phyloP scores from a whole-genome alignment of 176 grass and related monocot genomes.

The Hordeum marinum region DNA sequence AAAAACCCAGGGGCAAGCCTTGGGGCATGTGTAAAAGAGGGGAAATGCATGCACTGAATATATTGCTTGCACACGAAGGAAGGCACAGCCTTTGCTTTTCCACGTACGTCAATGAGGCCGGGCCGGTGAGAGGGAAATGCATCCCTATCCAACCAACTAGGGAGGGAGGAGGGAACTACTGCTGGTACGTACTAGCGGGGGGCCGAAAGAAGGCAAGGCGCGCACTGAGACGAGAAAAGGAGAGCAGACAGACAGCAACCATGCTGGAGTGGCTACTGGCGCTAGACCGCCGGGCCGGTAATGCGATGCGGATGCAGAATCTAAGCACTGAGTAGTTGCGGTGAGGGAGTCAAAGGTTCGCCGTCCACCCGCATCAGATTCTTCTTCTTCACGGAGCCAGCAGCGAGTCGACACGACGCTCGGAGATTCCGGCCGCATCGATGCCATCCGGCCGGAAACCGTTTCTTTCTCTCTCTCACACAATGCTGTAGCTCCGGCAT shows the following conservation, averaged over 20 bases:
- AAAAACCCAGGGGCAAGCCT: neutral
- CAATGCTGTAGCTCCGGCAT: slow-evolving; percentile 4
- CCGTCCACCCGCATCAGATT: slow-evolving; percentile 17
- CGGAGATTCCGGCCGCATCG: slow-evolving; percentile 3
- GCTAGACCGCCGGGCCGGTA: neutral
- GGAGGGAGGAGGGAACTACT: neutral
- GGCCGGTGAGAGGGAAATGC: slow-evolving; percentile 32
- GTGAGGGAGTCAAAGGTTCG: slow-evolving; percentile 8
- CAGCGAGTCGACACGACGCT: slow-evolving; percentile 5
- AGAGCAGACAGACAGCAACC: neutral
- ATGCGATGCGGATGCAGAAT: slow-evolving; percentile 32
- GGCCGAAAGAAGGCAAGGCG: neutral
- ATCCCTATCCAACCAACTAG: slow-evolving; percentile 32
- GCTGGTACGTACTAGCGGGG: too few relatives aligned
- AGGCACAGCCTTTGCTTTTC: slow-evolving; percentile 40
- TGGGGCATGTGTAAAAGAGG: neutral
- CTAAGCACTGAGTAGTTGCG: neutral
- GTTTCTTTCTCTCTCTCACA: neutral
- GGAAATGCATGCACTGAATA: neutral
- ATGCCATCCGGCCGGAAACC: neutral
- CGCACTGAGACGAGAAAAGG: neutral
- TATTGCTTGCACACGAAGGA: slow-evolving; percentile 41
- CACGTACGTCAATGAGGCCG: neutral
- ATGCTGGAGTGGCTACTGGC: too few relatives aligned
- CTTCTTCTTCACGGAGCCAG: slow-evolving; percentile 18